Evolutionary conservation across 345 rosid species (phyloP).

Genomic region (Boechera retrofracta): DNA sequence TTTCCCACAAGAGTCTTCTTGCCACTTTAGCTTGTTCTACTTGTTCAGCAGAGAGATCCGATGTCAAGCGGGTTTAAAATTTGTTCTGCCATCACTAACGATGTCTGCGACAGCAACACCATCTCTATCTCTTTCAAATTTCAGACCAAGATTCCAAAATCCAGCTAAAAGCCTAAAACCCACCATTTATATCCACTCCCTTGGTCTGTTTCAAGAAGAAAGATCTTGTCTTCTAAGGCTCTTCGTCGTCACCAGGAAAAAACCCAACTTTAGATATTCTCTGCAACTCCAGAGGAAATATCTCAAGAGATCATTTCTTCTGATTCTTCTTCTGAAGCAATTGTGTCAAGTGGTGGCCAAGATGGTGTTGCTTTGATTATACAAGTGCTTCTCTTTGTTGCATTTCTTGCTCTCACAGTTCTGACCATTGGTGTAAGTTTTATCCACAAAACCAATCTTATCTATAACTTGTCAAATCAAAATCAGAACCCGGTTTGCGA

Average conservation of each 20-base stretch:
- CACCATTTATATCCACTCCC: conserved; percentile 38
- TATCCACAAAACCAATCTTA: conserved; percentile 26
- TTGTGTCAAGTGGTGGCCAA: conserved; percentile 47
- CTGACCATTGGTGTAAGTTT: conserved; percentile 79
- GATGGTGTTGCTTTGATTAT: conserved; percentile 55
- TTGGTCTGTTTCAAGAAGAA: conserved; percentile 30
- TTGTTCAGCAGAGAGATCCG: too few species aligned
- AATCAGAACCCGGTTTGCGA: conserved; percentile 18
- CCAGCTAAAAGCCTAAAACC: conserved; percentile 26
- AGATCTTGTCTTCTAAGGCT: conserved; percentile 31
- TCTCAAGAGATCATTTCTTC: conserved; percentile 50
- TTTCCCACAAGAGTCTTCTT: not conserved
- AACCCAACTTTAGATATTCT: conserved; percentile 48
- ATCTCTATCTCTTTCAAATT: conserved; percentile 44
- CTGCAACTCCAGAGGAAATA: conserved; percentile 56
- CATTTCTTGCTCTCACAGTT: conserved; percentile 61
- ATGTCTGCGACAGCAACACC: conserved; percentile 36
- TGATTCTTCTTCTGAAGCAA: conserved; percentile 31
- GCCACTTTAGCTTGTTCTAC: not conserved
- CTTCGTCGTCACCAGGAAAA: conserved; percentile 27
- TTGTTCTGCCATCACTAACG: not conserved
- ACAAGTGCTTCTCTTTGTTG: conserved; percentile 57
- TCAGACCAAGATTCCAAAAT: conserved; percentile 45
- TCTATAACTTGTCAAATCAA: not conserved
- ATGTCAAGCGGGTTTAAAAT: not conserved